These are phyloP conservation scores for Aspergillus caelatus DNA, from an alignment of 2,329 filamentous ascomycete species.

Conservation along the genomic window DNA sequence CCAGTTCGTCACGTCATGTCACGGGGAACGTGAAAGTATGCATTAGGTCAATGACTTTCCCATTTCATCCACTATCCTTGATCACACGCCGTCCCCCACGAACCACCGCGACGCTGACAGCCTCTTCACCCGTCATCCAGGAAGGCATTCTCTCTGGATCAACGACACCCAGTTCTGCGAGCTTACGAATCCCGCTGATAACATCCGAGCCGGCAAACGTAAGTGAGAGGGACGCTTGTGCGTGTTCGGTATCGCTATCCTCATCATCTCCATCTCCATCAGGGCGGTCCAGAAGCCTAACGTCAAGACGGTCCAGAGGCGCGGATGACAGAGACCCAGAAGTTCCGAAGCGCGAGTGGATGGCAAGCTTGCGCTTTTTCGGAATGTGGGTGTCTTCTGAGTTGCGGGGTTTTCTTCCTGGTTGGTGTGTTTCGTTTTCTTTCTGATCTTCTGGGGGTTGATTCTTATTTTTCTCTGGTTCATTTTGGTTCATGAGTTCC, in stretches of 20 bases:
- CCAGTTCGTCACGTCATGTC: neutral
- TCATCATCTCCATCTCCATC: slow-evolving; percentile 15
- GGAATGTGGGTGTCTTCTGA: slow-evolving; percentile 28
- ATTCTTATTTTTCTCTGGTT: slow-evolving; percentile 18
- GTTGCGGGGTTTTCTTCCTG: slow-evolving; percentile 6
- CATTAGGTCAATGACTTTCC: neutral
- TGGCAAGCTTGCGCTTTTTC: slow-evolving; percentile 65
- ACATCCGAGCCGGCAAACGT: slow-evolving; percentile 77
- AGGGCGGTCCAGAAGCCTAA: slow-evolving; percentile 51
- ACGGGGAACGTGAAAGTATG: neutral
- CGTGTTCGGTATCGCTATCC: slow-evolving; percentile 10
- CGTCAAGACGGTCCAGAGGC: slow-evolving; percentile 52
- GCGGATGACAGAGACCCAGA: slow-evolving; percentile 46
- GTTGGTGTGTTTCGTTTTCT: neutral
- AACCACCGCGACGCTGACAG: slow-evolving; percentile 73
- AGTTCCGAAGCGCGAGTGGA: slow-evolving; percentile 71
- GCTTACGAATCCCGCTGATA: slow-evolving; percentile 75
- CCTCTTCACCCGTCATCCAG: slow-evolving; percentile 89
- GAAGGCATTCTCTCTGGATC: slow-evolving; percentile 79
- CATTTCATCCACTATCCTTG: slow-evolving; percentile 21
- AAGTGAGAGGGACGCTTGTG: slow-evolving; percentile 46
- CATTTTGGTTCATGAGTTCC: slow-evolving; percentile 28
- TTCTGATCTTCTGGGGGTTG: slow-evolving; percentile 22
- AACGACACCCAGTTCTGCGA: slow-evolving; percentile 73
- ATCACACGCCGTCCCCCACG: slow-evolving; percentile 55